Evolutionary conservation across 331 rosid species (phyloP), one percentile per base, ranked within the genome.

Genomic region (Dryas integrifolia): DNA sequence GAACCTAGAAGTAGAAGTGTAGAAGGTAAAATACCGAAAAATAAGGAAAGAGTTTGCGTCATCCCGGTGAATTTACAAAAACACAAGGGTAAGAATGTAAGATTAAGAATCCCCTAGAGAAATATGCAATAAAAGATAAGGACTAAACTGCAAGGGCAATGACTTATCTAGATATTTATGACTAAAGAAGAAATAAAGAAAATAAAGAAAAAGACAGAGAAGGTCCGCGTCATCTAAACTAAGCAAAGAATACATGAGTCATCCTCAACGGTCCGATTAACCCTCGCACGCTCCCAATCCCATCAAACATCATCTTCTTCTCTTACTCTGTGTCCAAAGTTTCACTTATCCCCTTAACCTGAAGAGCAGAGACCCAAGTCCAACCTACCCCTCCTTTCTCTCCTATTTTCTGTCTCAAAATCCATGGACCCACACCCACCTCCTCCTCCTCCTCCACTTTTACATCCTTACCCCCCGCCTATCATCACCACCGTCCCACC

Each of bases 341-440:
- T 18, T 43, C 45, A 43, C 65, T 69, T 40, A 39, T 69, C 72
- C 18, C 49, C 59, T 49, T 40, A 0, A 4, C 57, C 30, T 65
- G 30, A n/a, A 60, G 46, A 9, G 26, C 62, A 51, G 4, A 69
- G 18, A 9, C 52, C 63, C 46, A 21, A 55, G 53, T 70, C 55
- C 65, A 21, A 26, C 61, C 69, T 18, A 38, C 40, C 43, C 15
- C 26, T 48, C 18, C 48, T 58, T 39, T 66, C 0, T 41, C 7
- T 39, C 56, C 16, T 3, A 49, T 74, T 79, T 65, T 72, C 40
- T 53, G 66, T 75, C 73, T 69, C 71, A 5, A 65, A 70, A 69
- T 39, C 83, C 39, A 91, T 86, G 95, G 97, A 88, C 85, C 78
- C 71, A 39, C 77, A 88, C 85, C 78, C 71, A 39, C 77, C 62